Evolutionary conservation across 108 stramenopile species (phyloP).

Genomic region (Nitzschia inconspicua): DNA sequence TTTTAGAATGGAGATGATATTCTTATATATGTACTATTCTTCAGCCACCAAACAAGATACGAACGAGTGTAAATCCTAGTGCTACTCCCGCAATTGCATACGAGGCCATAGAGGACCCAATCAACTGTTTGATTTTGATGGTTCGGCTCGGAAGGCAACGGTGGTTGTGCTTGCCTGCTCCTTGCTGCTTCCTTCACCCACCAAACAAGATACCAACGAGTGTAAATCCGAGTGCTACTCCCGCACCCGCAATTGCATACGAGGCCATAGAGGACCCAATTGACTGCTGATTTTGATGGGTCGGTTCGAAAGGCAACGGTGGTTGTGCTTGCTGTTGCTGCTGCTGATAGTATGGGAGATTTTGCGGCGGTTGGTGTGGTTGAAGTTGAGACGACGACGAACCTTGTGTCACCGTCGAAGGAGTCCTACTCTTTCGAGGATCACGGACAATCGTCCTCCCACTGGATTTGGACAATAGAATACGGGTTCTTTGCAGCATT

Average conservation of each 20-base stretch:
- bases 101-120: slow-evolving; percentile 59
- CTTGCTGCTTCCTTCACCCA: background rate
- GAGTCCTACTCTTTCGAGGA: slow-evolving; percentile 42
- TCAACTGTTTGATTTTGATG: slow-evolving; percentile 48
- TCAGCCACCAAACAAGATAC: slow-evolving; percentile 55
- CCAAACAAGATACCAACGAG: slow-evolving; percentile 69
- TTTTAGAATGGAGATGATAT: too few relatives aligned
- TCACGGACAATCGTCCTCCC: slow-evolving; percentile 56
- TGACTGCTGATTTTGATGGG: slow-evolving; percentile 47
- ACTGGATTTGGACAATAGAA: too few relatives aligned
- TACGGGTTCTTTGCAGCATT: too few relatives aligned
- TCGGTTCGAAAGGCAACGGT: slow-evolving; percentile 51
- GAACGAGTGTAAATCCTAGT: slow-evolving; percentile 63
- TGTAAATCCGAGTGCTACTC: slow-evolving; percentile 63
- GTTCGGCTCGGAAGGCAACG: slow-evolving; percentile 51
- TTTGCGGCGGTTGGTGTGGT: slow-evolving; percentile 19
- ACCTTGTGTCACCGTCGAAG: background rate
- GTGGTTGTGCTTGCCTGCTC: slow-evolving; percentile 9
- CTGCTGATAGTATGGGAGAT: too few relatives aligned
- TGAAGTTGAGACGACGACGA: background rate
- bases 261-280: slow-evolving; percentile 60
- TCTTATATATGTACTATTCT: too few relatives aligned
- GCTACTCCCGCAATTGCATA: slow-evolving; percentile 73
- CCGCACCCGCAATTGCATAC: slow-evolving; percentile 71
- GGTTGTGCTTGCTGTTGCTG: slow-evolving; percentile 13